These are phyloP conservation scores for Claviceps sp. DNA, from an alignment of 2,329 filamentous ascomycete genomes.

Conservation along the genomic window DNA sequence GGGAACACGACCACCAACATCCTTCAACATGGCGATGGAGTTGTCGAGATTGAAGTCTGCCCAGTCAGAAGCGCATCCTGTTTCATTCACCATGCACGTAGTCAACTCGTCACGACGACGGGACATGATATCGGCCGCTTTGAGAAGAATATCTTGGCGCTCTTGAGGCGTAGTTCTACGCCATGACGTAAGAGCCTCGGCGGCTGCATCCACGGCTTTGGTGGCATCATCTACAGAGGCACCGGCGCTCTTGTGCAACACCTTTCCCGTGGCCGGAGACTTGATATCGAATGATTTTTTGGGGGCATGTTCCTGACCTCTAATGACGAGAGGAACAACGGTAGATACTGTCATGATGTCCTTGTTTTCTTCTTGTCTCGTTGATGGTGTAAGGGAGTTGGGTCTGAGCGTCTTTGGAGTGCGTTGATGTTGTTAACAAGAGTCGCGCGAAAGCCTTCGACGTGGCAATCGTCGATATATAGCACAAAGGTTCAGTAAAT, in stretches of 20 bases:
- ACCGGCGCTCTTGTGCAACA: conserved; percentile 42
- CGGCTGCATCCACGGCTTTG: conserved; percentile 38
- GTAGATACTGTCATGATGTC: not conserved
- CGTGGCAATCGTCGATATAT: not conserved
- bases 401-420: not conserved
- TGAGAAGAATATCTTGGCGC: conserved; percentile 57
- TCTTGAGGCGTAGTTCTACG: conserved; percentile 42
- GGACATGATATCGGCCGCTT: conserved; percentile 52
- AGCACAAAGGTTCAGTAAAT: not conserved
- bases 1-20: conserved; percentile 29
- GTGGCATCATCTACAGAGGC: conserved; percentile 43
- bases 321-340: conserved; percentile 28
- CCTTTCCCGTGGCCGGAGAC: conserved; percentile 37
- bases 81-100: conserved; percentile 42
- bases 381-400: not conserved
- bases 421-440: not conserved
- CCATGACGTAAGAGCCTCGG: conserved; percentile 59
- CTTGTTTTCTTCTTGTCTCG: not conserved
- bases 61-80: conserved; percentile 26
- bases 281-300: conserved; percentile 39
- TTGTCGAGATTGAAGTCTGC: conserved; percentile 24
- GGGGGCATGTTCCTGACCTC: conserved; percentile 30
- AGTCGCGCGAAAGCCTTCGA: not conserved
- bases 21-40: conserved; percentile 25
- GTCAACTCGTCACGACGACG: conserved; percentile 45